Conservation (phyloP, 345 rosid genomes). For the Salix arbutifolia region DNA sequence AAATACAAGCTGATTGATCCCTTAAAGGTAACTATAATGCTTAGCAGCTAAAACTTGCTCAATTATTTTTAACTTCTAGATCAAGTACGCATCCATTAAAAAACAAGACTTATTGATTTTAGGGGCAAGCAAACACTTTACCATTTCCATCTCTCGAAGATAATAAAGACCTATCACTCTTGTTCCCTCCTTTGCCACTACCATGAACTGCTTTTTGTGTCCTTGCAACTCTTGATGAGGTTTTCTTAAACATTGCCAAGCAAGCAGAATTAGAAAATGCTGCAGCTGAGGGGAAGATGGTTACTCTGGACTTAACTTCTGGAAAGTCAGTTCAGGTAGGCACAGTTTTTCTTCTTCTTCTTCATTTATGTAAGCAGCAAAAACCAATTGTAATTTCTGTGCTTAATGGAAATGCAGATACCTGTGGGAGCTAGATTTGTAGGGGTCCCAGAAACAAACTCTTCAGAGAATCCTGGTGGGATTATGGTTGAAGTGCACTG, state of each 20-base stretch:
- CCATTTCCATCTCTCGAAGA: conserved; percentile 60
- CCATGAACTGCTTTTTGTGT: conserved; percentile 48
- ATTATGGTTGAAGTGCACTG: conserved; percentile 89
- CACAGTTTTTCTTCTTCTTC: no score
- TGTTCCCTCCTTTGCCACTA: conserved; percentile 55
- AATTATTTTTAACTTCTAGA: not conserved
- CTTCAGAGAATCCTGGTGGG: conserved; percentile 58
- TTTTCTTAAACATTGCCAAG: no score
- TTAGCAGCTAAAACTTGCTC: not conserved
- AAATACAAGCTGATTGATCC: not conserved
- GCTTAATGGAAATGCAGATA: no score
- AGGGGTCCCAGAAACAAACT: conserved; percentile 67
- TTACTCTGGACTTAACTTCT: no score
- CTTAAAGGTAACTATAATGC: not conserved
- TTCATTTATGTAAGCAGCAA: no score
- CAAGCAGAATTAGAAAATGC: no score
- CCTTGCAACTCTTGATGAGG: no score
- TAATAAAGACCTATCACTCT: conserved; percentile 47
- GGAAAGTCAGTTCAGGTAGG: no score
- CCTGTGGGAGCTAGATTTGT: conserved; percentile 76
- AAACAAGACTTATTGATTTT: conserved; percentile 5
- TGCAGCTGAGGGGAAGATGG: no score
- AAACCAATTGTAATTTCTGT: no score
- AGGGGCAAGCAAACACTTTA: conserved; percentile 19
- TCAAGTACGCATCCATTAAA: not conserved